A percentile compares a stretch with the other conserved stretches of the same genome.
Conservation (phyloP, 2,329 filamentous ascomycete genomes). For the Dryadomyces quercivorus region DNA sequence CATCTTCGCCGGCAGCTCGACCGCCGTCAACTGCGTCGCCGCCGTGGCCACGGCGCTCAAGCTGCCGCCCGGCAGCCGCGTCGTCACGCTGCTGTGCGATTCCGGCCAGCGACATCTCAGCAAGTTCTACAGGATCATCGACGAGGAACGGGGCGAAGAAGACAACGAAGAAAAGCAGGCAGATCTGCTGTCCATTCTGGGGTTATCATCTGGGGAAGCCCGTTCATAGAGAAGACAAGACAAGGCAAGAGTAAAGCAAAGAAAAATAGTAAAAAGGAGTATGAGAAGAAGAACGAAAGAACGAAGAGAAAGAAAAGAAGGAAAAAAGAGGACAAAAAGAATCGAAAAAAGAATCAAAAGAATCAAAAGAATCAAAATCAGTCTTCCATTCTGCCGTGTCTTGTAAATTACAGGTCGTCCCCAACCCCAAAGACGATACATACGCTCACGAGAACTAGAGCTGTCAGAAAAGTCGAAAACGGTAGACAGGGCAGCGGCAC, state of each 20-base stretch:
- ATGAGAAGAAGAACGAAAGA: background rate
- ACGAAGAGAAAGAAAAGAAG: background rate
- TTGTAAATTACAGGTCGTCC: background rate
- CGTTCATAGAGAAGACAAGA: background rate
- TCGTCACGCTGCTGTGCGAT: conserved; percentile 81
- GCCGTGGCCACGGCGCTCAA: conserved; percentile 56
- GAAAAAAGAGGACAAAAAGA: background rate
- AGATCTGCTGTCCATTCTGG: conserved; percentile 38
- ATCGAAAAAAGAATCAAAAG: background rate
- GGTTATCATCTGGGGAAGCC: conserved; percentile 18
- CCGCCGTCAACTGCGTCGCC: conserved; percentile 89
- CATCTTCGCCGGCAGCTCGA: conserved; percentile 87
- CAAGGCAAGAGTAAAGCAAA: background rate
- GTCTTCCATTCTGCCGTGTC: too few relatives aligned
- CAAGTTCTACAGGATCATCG: conserved; percentile 72
- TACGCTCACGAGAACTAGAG: background rate
- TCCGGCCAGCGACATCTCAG: conserved; percentile 71
- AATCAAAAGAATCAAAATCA: background rate
- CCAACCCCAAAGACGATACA: background rate
- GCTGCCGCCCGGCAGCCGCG: conserved; percentile 47
- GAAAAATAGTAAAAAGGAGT: background rate
- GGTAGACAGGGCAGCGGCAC: conserved; percentile 10
- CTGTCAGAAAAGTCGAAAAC: background rate
- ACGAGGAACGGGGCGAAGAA: conserved; percentile 43
- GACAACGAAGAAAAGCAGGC: conserved; percentile 14